Evolutionary conservation across 345 rosid species (phyloP), one percentile per base, ranked within the genome.

Genomic region (Pelargonium nanum): DNA sequence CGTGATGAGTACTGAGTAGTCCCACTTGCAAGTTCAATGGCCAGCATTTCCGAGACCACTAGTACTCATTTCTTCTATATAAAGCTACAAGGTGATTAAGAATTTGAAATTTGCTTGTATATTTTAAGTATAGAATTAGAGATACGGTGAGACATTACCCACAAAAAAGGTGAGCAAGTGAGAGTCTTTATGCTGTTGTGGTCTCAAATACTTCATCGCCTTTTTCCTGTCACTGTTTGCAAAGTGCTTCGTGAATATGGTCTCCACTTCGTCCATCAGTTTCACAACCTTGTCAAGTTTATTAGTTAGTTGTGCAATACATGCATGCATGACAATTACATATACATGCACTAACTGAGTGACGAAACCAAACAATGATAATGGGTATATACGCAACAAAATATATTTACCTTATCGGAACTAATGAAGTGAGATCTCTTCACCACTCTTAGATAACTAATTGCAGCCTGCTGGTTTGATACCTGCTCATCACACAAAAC

Each of bases 221-320:
- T 76, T 94, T 75, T 90, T 94, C 63, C 99, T 84, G 81, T 94
- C 97, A 78, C 83, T 85, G 81, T 69, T 90, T 67, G 96, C 84
- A 75, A 94, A 90, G 86, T 88, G 88, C 89, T 83, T 82, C 78
- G 97, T 90, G 82, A 94, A 90, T 63, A 84, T 72, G 81, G 89
- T 83, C 80, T 94, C 99, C 89, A 90, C 97, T 75, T 94, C 99
- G 59, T 94, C 99, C 96, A 87, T 94, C 24, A 87, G 78, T 72
- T 86, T 83, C 6, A 90, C 92, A 68, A 83, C 86, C 97, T 93
- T 72, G 53, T 56, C 61, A 64, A 64, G 2, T 30, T 30, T 30
- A 30, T 5, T 12, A 5, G 40, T 30, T 30, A 1, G 6, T 6
- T 30, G 40, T n/a, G n/a, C n/a, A n/a, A n/a, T n/a, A n/a, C n/a